Percentiles rank a stretch among this genome's conserved stretches.
Evolutionary conservation across 2,329 filamentous ascomycete species (phyloP).

Genomic region (Colletotrichum destructivum): DNA sequence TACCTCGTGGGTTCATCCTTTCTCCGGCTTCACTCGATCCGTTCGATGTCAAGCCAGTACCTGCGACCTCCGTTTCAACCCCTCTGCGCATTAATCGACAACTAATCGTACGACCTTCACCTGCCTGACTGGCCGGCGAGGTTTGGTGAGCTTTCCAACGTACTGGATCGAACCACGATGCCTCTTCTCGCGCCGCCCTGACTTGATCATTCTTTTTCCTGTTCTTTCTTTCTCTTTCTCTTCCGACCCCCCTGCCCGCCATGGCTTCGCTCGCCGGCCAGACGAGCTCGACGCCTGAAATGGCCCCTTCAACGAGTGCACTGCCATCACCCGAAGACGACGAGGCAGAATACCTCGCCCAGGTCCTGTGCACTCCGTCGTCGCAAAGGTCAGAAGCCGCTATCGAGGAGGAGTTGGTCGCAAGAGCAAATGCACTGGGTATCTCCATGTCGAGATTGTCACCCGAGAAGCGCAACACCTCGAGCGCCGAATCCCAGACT

Average conservation of each 20-base stretch:
- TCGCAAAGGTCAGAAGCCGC: constrained; percentile 55
- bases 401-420: constrained; percentile 55
- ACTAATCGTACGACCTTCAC: constrained; percentile 27
- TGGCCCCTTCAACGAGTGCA: constrained; percentile 12
- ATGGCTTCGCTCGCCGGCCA: constrained; percentile 41
- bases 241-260: constrained; percentile 23
- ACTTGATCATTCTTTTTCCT: constrained; percentile 23
- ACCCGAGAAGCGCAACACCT: constrained; percentile 55
- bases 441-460: constrained; percentile 51
- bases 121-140: constrained; percentile 31
- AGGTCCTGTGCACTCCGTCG: constrained; percentile 55
- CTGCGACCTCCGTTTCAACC: constrained; percentile 37
- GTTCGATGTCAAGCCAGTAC: constrained; percentile 41
- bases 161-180: constrained; percentile 39
- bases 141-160: constrained; percentile 26
- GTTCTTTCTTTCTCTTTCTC: neutral
- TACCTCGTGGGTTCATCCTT: constrained; percentile 41
- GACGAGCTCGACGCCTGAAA: constrained; percentile 34
- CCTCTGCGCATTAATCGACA: constrained; percentile 36
- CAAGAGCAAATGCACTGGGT: constrained; percentile 54
- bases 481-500: constrained; percentile 59
- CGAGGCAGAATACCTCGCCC: constrained; percentile 56
- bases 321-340: constrained; percentile 53
- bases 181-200: constrained; percentile 37
- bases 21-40: constrained; percentile 39